Percentiles rank a stretch among this genome's conserved stretches.
phyloP scores from a whole-genome alignment of 306 rosid genomes.

The Benincasa hispida region DNA sequence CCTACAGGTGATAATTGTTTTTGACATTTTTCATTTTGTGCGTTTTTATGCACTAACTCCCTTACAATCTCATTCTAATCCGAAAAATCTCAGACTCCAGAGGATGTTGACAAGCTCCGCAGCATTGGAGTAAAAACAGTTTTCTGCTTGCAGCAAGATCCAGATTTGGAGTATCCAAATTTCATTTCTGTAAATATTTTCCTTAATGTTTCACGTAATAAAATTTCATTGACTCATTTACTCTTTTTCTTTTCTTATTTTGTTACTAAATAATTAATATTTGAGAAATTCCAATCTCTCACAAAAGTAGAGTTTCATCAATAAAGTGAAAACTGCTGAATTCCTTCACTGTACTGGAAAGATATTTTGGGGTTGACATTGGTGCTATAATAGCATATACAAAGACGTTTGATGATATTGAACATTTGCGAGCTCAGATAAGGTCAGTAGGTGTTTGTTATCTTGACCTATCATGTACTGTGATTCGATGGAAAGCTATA shows the following conservation, averaged over 20 bases:
- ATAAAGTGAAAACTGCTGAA: conserved; percentile 5
- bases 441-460: conserved; percentile 34
- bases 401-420: conserved; percentile 46
- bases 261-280: not conserved
- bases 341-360: conserved; percentile 31
- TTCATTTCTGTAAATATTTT: conserved; percentile 24
- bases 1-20: conserved; percentile 56
- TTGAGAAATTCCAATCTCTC: not conserved
- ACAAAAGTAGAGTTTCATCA: not conserved
- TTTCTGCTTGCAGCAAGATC: conserved; percentile 79
- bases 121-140: conserved; percentile 83
- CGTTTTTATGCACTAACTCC: conserved; percentile 9
- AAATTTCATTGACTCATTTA: not conserved
- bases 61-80: conserved; percentile 10
- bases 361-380: conserved; percentile 93
- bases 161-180: conserved; percentile 90
- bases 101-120: conserved; percentile 82
- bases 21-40: not conserved
- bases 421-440: conserved; percentile 91
- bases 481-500: not conserved
- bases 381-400: conserved; percentile 70
- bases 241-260: not conserved
- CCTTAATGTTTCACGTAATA: not conserved
- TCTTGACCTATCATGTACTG: not conserved
- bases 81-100: conserved; percentile 46